phyloP scores from a whole-genome alignment of 2,329 filamentous ascomycete species.

The Colletotrichum tropicicola region DNA sequence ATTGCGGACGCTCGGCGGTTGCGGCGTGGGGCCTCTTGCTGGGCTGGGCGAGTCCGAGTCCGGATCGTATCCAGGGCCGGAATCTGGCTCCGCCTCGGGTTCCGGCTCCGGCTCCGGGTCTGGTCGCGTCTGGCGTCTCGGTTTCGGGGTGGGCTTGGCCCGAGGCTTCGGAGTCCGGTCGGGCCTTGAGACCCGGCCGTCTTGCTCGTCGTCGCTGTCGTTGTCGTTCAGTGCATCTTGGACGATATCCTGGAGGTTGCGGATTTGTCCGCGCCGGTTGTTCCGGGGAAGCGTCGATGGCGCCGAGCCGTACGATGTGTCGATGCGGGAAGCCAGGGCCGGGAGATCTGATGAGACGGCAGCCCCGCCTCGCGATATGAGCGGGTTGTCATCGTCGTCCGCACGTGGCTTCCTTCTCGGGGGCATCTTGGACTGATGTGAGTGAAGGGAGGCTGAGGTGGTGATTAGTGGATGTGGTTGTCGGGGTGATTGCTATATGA shows the following conservation, averaged over 20 bases:
- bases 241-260: constrained; percentile 32
- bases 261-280: constrained; percentile 31
- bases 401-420: constrained; percentile 16
- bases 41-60: background rate
- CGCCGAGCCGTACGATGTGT: constrained; percentile 36
- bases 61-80: background rate
- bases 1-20: background rate
- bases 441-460: background rate
- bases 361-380: constrained; percentile 16
- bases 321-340: constrained; percentile 32
- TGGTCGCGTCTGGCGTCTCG: background rate
- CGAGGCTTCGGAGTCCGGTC: background rate
- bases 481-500: constrained; percentile 2
- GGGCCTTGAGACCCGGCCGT: background rate
- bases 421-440: constrained; percentile 21
- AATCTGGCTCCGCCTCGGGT: background rate
- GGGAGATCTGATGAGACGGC: constrained; percentile 33
- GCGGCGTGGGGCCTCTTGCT: background rate
- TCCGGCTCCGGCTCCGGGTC: background rate
- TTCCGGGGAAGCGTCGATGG: constrained; percentile 31
- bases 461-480: background rate
- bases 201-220: background rate
- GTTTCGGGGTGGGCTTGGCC: background rate
- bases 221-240: constrained; percentile 28
- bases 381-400: constrained; percentile 7